Evolutionary conservation across 306 rosid species (phyloP).

Genomic region (Vicia sativa): DNA sequence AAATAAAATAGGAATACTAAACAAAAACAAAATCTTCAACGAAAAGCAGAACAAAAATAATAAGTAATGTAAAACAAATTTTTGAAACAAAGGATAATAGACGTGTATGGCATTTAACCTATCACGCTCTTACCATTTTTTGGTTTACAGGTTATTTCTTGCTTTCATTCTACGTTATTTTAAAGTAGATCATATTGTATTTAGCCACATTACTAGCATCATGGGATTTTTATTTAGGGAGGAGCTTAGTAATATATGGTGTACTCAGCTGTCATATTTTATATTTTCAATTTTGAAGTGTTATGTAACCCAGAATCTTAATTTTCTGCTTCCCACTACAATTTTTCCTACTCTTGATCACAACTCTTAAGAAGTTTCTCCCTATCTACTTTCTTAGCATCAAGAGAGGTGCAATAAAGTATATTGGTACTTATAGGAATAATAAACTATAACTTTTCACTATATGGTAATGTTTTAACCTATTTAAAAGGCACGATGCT

Average conservation of each 20-base stretch:
- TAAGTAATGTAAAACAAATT: constrained; percentile 14
- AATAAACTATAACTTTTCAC: constrained; percentile 18
- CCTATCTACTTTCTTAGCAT: constrained; percentile 2
- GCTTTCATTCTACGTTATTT: constrained; percentile 22
- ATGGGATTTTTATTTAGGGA: background rate
- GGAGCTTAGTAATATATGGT: background rate
- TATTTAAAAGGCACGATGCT: background rate
- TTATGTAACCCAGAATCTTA: background rate
- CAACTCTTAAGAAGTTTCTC: background rate
- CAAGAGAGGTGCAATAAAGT: constrained; percentile 27
- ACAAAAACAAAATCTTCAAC: constrained; percentile 17
- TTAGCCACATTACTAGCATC: constrained; percentile 15
- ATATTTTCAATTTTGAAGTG: constrained; percentile 26
- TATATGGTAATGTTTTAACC: constrained; percentile 5
- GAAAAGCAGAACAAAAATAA: constrained; percentile 29
- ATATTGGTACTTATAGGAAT: constrained; percentile 25
- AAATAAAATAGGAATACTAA: constrained; percentile 30
- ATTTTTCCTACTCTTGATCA: background rate
- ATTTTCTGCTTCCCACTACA: background rate
- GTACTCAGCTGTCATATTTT: constrained; percentile 13
- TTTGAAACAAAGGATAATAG: background rate
- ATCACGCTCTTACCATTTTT: constrained; percentile 10
- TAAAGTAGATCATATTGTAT: background rate
- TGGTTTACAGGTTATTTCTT: background rate
- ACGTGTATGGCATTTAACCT: background rate